phyloP scores from a whole-genome alignment of 139 green algal genomes.

The Zygnema cylindricum region DNA sequence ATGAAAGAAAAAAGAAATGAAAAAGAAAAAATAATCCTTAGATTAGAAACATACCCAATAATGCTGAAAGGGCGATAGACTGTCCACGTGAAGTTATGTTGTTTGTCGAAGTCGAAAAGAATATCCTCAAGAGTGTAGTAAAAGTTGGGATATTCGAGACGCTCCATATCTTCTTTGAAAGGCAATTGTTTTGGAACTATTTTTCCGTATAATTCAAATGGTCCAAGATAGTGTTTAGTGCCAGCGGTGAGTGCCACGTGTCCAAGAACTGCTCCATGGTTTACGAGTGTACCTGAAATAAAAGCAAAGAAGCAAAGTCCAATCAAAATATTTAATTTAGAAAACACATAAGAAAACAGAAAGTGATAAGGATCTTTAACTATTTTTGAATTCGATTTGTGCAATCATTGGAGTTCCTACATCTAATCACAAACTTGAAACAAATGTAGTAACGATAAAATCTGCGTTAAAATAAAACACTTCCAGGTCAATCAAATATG shows the following conservation, averaged over 20 bases:
- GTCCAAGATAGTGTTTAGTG: slow-evolving; percentile 53
- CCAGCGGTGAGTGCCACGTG: slow-evolving; percentile 37
- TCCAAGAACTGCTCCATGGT: neutral
- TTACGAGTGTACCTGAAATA: neutral
- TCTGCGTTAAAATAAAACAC: too few species aligned
- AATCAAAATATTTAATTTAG: too few species aligned
- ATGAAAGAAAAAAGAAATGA: too few species aligned
- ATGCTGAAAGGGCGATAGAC: slow-evolving; percentile 37
- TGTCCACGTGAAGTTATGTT: slow-evolving; percentile 46
- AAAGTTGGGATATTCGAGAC: slow-evolving; percentile 37
- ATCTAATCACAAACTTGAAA: too few species aligned
- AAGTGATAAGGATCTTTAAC: too few species aligned
- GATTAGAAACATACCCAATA: slow-evolving; percentile 48
- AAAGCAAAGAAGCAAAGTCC: too few species aligned
- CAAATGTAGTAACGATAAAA: too few species aligned
- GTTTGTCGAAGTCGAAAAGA: neutral
- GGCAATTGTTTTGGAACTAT: slow-evolving; percentile 15
- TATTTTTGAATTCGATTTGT: too few species aligned
- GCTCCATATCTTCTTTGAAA: slow-evolving; percentile 40
- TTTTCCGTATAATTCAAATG: slow-evolving; percentile 34
- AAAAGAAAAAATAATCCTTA: too few species aligned
- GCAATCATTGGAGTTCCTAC: too few species aligned
- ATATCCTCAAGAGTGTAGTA: slow-evolving; percentile 54
- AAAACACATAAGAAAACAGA: too few species aligned
- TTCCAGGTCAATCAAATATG: too few species aligned